Evolutionary conservation across 805 yeast genomes (phyloP).

Genomic region (Starmera quercuum): DNA sequence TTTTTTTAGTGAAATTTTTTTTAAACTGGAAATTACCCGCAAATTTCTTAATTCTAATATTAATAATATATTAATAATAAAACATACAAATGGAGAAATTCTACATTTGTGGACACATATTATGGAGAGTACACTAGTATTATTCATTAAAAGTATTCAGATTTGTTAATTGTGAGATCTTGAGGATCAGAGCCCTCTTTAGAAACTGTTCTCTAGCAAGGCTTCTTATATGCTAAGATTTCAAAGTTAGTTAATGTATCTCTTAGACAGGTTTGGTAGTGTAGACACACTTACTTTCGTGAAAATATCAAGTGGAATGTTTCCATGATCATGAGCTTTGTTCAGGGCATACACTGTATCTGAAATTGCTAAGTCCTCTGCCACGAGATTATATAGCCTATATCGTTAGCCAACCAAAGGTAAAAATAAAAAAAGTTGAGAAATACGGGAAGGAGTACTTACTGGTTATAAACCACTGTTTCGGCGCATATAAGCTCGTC

Average conservation of each 20-base stretch:
- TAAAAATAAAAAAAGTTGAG: not conserved
- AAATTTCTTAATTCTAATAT: no score
- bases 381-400: conserved; percentile 45
- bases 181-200: conserved; percentile 37
- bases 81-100: no score
- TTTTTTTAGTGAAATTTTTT: conserved; percentile 1
- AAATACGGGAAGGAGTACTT: not conserved
- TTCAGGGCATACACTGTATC: conserved; percentile 59
- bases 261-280: not conserved
- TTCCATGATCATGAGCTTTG: conserved; percentile 43
- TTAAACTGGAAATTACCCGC: no score
- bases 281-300: no score
- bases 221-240: conserved; percentile 31
- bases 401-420: not conserved
- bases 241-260: not conserved
- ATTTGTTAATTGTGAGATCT: no score
- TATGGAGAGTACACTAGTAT: no score
- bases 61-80: no score
- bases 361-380: conserved; percentile 62
- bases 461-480: conserved; percentile 48
- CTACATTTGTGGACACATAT: no score
- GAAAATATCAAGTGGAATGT: conserved; percentile 34
- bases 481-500: conserved; percentile 43
- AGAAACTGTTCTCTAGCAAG: conserved; percentile 60
- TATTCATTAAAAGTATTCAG: no score